Percentiles rank a stretch among this genome's conserved stretches.
Conservation (phyloP, 176 grass and related monocot species). For the Bothriochloa decipiens region DNA sequence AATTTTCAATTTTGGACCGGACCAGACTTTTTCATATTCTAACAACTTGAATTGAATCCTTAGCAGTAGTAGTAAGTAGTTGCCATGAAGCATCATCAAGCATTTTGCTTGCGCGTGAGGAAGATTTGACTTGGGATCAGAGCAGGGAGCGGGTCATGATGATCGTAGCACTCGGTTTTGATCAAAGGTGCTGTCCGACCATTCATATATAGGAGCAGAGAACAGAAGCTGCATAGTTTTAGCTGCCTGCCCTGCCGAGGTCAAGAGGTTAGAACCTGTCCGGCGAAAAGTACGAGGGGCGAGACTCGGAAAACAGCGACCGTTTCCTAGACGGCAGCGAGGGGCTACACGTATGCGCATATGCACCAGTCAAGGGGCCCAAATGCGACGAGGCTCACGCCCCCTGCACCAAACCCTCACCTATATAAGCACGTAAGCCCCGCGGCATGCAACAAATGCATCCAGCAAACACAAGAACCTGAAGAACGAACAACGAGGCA, state of each 20-base stretch:
- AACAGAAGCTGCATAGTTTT: neutral
- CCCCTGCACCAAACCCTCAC: neutral
- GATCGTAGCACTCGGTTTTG: neutral
- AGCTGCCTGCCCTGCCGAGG: neutral
- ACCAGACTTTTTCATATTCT: conserved; percentile 3
- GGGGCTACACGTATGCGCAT: conserved; percentile 3
- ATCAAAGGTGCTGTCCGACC: conserved; percentile 36
- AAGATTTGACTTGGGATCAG: neutral
- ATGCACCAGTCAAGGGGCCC: neutral
- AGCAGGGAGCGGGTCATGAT: neutral
- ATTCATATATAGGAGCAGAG: neutral
- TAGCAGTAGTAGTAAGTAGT: neutral
- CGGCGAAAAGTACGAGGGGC: neutral
- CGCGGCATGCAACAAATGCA: neutral
- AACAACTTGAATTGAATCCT: neutral
- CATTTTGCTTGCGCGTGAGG: neutral
- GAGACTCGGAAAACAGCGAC: conserved; percentile 47
- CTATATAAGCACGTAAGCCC: neutral
- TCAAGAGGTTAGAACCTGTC: conserved; percentile 38
- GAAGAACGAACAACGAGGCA: neutral
- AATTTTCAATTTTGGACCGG: neutral
- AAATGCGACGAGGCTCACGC: neutral
- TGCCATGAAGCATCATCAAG: neutral
- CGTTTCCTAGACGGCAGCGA: conserved; percentile 30
- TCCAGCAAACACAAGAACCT: neutral